Percentiles rank a stretch among this genome's conserved stretches.
Conservation (phyloP, 2,329 filamentous ascomycete genomes). For the Aspergillus piperis region DNA sequence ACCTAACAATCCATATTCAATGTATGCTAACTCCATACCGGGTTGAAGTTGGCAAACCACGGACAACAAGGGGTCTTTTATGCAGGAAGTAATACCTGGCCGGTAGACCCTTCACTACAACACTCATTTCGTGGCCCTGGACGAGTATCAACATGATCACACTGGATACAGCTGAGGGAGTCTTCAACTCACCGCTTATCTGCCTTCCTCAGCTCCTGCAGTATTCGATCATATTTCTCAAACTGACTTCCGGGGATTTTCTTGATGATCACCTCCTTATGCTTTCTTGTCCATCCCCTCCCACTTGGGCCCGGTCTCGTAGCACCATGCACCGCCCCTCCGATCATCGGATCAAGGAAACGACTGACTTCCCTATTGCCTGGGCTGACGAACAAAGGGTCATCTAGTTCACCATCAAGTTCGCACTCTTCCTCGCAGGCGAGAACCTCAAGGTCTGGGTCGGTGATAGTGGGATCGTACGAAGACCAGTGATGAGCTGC, state of each 20-base stretch:
- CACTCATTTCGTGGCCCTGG: not conserved
- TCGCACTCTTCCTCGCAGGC: conserved; percentile 27
- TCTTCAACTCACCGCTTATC: not conserved
- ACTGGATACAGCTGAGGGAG: not conserved
- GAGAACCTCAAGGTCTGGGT: conserved; percentile 22
- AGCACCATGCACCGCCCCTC: conserved; percentile 15
- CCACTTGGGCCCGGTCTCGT: conserved; percentile 22
- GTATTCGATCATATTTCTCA: conserved; percentile 17
- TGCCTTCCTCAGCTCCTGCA: conserved; percentile 13
- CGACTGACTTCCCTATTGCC: conserved; percentile 26
- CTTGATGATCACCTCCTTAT: conserved; percentile 19
- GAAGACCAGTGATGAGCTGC: conserved; percentile 28
- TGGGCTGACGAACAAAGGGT: conserved; percentile 28
- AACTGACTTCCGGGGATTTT: conserved; percentile 14
- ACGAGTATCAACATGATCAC: not conserved
- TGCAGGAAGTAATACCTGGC: not conserved
- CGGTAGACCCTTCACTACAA: not conserved
- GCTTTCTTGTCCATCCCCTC: conserved; percentile 29
- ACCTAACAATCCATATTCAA: not conserved
- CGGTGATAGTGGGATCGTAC: conserved; percentile 28
- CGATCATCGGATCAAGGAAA: conserved; percentile 22
- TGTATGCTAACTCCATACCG: not conserved
- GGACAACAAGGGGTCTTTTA: not conserved
- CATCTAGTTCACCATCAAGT: conserved; percentile 20
- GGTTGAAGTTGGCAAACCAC: not conserved